Evolutionary conservation across 805 yeast genomes (phyloP), one percentile per base, ranked within the genome.

Genomic region (Metschnikowia koreensis): DNA sequence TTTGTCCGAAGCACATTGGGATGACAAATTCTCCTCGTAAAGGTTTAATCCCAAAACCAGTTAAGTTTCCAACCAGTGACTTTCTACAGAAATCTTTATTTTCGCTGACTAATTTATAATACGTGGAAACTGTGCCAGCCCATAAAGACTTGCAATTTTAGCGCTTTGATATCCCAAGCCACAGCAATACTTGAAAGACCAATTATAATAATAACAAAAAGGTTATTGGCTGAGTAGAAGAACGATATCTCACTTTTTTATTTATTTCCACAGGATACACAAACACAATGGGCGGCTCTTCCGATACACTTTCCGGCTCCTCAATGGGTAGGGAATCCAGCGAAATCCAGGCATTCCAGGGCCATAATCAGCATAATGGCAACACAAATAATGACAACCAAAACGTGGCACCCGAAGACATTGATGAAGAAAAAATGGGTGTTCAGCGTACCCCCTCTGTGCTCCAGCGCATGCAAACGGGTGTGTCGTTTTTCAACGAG

Each of bases 401-500:
- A 5, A 17, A 43, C 39, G 17, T 28, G 17, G 40, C 31, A 9
- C 31, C 47, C 22, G 34, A 34, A 36, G 41, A 28, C 7, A n/a
- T 27, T 5, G 41, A 37, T 6, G 52, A 48, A 16, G 52, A 48
- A 31, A 44, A 16, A 44, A 27, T 48, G 9, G 48, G 48, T 10
- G 33, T 44, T 31, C 27, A 26, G 31, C 26, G 58, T 17, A 22
- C 57, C 7, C 57, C 41, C 16, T 50, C 60, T 12, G 47, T 52
- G 13, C 45, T 58, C 13, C 55, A 65, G 48, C 53, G 68, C 33
- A 60, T 69, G 11, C 71, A 62, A 39, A 48, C 70, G 1, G 59
- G 57, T 11, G 45, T 61, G 17, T 70, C 76, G 2, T 71, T 73
- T 46, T 72, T 73, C 60, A 64, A 64, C 53, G 60, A 60, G 2